These are phyloP conservation scores for Trichophyton mentagrophytes DNA, from an alignment of 2,329 filamentous ascomycete genomes.

Conservation along the genomic window DNA sequence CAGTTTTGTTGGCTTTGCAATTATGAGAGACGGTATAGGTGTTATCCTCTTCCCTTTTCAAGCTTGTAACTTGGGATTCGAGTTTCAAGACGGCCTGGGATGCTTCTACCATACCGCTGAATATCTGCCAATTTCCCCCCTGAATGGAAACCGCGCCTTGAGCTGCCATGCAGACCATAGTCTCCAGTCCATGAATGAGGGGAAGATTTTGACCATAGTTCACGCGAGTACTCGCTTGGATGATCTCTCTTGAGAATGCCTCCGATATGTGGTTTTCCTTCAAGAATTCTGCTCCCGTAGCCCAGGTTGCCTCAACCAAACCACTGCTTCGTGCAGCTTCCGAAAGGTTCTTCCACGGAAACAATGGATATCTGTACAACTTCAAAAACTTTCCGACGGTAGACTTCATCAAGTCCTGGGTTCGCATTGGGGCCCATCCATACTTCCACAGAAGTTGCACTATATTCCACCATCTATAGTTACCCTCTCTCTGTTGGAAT, in stretches of 20 bases:
- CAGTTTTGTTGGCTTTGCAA: conserved; percentile 13
- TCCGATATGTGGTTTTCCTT: conserved; percentile 52
- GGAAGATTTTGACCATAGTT: conserved; percentile 87
- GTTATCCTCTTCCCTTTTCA: conserved; percentile 34
- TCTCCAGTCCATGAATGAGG: conserved; percentile 77
- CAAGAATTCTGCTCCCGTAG: conserved; percentile 64
- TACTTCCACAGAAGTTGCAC: conserved; percentile 76
- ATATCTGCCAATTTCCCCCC: conserved; percentile 92
- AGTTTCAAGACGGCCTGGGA: conserved; percentile 50
- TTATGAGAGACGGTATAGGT: conserved; percentile 35
- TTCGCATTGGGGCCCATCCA: conserved; percentile 61
- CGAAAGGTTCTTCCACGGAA: conserved; percentile 70
- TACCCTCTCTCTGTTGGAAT: conserved; percentile 47
- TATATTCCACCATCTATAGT: conserved; percentile 64
- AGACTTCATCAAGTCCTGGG: conserved; percentile 57
- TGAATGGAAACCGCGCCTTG: conserved; percentile 66
- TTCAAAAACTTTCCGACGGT: conserved; percentile 61
- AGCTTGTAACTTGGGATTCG: conserved; percentile 54
- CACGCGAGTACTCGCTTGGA: conserved; percentile 82
- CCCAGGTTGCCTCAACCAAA: conserved; percentile 50
- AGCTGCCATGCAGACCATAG: conserved; percentile 85
- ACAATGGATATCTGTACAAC: conserved; percentile 68
- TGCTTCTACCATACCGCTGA: conserved; percentile 60
- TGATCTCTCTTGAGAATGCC: conserved; percentile 62
- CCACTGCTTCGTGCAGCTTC: conserved; percentile 54